Evolutionary conservation across 1,284 basidiomycete genomes (phyloP).

Genomic region (Takashimella tepidaria): DNA sequence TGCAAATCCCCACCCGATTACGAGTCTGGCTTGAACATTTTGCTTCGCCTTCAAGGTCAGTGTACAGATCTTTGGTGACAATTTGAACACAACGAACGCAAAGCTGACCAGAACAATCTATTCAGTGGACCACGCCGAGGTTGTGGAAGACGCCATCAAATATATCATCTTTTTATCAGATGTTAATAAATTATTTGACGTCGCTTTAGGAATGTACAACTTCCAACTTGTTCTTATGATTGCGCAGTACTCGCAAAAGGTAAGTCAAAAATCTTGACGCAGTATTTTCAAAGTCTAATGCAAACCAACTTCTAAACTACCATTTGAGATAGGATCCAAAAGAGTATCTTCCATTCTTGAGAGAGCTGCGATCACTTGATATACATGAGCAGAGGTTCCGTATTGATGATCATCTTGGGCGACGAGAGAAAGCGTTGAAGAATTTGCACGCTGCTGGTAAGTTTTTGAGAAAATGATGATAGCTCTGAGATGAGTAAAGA

Average conservation of each 20-base stretch:
- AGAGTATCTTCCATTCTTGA: slow-evolving; percentile 94
- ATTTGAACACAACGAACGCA: background rate
- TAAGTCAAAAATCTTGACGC: slow-evolving; percentile 33
- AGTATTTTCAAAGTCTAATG: background rate
- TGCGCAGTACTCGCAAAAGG: slow-evolving; percentile 95
- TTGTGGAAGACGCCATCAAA: slow-evolving; percentile 93
- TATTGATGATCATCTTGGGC: slow-evolving; percentile 88
- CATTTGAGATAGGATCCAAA: slow-evolving; percentile 76
- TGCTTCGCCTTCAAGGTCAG: slow-evolving; percentile 72
- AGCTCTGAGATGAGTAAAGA: no score
- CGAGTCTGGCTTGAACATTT: slow-evolving; percentile 71
- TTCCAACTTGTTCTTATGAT: slow-evolving; percentile 93
- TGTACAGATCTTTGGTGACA: background rate
- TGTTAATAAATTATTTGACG: slow-evolving; percentile 85
- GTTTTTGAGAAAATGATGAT: no score
- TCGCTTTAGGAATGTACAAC: slow-evolving; percentile 97
- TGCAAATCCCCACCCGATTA: slow-evolving; percentile 89
- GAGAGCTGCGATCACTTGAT: slow-evolving; percentile 76
- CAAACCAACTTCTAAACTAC: background rate
- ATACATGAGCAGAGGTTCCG: slow-evolving; percentile 79
- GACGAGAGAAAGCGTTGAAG: slow-evolving; percentile 66
- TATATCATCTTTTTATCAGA: slow-evolving; percentile 98
- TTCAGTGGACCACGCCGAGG: slow-evolving; percentile 60
- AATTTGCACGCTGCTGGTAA: slow-evolving; percentile 71
- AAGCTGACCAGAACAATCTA: slow-evolving; percentile 40